Percentiles rank a stretch among this genome's conserved stretches.
Evolutionary conservation across 2,329 filamentous ascomycete species (phyloP).

Genomic region (Neonectria ditissima): DNA sequence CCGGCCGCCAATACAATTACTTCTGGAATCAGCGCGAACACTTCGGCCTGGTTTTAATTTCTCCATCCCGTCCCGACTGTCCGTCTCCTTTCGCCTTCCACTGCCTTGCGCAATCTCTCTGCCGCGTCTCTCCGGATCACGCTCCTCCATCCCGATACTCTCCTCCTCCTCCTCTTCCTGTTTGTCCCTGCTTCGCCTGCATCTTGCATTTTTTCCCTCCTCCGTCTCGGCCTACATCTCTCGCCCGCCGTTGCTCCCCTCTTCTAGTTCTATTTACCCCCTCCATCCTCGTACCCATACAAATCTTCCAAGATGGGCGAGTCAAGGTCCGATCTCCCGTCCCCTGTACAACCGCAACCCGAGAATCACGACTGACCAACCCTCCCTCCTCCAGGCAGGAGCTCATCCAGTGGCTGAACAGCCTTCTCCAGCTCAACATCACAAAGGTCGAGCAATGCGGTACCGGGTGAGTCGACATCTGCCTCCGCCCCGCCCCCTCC

Average conservation of each 20-base stretch:
- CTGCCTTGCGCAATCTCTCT: conserved; percentile 39
- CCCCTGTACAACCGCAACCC: conserved; percentile 5
- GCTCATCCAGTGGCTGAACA: conserved; percentile 95
- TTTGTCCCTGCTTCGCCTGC: conserved; percentile 24
- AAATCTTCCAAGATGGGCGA: conserved; percentile 59
- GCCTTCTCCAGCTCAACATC: conserved; percentile 96
- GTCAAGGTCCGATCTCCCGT: conserved; percentile 55
- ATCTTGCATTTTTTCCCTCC: conserved; percentile 13
- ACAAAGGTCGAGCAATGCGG: conserved; percentile 99
- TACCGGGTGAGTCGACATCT: conserved; percentile 77
- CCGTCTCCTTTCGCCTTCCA: conserved; percentile 18
- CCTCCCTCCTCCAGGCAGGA: conserved; percentile 79
- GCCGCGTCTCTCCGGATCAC: conserved; percentile 8
- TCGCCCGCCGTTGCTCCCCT: conserved; percentile 18
- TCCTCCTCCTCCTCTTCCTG: conserved; percentile 14
- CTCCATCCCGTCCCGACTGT: conserved; percentile 40
- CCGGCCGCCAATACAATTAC: conserved; percentile 36
- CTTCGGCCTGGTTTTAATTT: conserved; percentile 43
- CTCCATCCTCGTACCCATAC: conserved; percentile 21
- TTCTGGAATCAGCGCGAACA: conserved; percentile 44
- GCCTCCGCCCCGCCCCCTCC: conserved; percentile 44
- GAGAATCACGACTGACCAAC: conserved; percentile 15
- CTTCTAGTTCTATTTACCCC: conserved; percentile 22
- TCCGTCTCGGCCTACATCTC: conserved; percentile 14
- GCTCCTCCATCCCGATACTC: conserved; percentile 22